Conservation (phyloP, 768 basidiomycete species). For the Leucosporidium scottii region DNA sequence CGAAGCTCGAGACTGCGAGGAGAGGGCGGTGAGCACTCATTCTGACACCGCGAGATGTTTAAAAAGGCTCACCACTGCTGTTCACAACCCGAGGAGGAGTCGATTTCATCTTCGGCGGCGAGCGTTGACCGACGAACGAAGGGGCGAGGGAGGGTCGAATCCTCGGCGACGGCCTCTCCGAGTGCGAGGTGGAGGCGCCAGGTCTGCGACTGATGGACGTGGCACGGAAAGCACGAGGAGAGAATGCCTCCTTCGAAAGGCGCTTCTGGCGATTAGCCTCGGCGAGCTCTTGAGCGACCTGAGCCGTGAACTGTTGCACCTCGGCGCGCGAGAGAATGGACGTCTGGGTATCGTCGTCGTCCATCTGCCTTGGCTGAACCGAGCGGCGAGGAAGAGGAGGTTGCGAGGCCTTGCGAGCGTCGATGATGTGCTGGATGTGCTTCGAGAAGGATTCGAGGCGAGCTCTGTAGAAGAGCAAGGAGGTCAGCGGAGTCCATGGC, state of each 20-base stretch:
- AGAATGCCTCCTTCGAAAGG: not conserved
- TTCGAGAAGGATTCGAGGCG: constrained; percentile 11
- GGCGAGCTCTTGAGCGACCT: constrained; percentile 6
- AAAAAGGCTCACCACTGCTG: not conserved
- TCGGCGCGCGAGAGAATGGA: not conserved
- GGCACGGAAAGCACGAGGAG: not conserved
- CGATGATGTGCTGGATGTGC: constrained; percentile 14
- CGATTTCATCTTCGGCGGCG: no score
- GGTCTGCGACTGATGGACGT: not conserved
- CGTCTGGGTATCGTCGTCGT: not conserved
- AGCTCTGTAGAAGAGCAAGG: not conserved
- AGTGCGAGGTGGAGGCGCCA: not conserved
- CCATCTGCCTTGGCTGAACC: not conserved
- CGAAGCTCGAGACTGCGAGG: not conserved
- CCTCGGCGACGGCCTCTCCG: not conserved
- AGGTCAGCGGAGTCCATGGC: not conserved
- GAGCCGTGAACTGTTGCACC: not conserved
- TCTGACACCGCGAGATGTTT: not conserved
- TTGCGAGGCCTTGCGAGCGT: not conserved
- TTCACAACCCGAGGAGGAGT: no score
- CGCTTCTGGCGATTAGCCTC: not conserved
- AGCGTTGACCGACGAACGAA: not conserved
- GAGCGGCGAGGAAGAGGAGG: not conserved
- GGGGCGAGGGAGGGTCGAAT: constrained; percentile 1
- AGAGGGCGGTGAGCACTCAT: not conserved